Percentiles rank a stretch among this genome's conserved stretches.
Conservation (phyloP, 805 yeast genomes). For the Dipodascus geniculatus region DNA sequence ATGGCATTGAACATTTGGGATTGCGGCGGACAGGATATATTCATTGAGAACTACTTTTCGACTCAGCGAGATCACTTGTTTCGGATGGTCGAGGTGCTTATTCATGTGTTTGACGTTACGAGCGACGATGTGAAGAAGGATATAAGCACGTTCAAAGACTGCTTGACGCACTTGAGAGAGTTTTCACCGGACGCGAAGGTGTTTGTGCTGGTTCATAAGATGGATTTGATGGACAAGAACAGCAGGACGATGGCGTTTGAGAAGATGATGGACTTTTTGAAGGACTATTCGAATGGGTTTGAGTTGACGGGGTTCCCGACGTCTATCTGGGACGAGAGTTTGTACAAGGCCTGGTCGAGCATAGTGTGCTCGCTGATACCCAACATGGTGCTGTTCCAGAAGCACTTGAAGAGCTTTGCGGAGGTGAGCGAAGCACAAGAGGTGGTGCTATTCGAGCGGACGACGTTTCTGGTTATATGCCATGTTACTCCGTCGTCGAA, state of each 20-base stretch:
- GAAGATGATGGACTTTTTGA: slow-evolving; percentile 73
- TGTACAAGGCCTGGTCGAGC: slow-evolving; percentile 94
- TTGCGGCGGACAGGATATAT: slow-evolving; percentile 90
- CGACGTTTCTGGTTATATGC: slow-evolving; percentile 78
- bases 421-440: slow-evolving; percentile 73
- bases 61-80: slow-evolving; percentile 86
- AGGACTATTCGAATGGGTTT: slow-evolving; percentile 60
- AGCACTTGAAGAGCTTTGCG: slow-evolving; percentile 61
- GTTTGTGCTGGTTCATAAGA: slow-evolving; percentile 84
- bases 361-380: slow-evolving; percentile 94
- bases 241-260: slow-evolving; percentile 74
- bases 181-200: slow-evolving; percentile 86
- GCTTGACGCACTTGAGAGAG: slow-evolving; percentile 68
- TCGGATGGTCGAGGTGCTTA: slow-evolving; percentile 89
- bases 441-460: slow-evolving; percentile 81
- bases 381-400: slow-evolving; percentile 71
- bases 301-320: slow-evolving; percentile 80
- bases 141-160: slow-evolving; percentile 79
- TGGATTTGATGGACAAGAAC: slow-evolving; percentile 87
- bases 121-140: slow-evolving; percentile 85
- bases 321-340: slow-evolving; percentile 92
- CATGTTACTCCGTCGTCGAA: slow-evolving; percentile 20
- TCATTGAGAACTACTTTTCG: slow-evolving; percentile 87
- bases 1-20: slow-evolving; percentile 96
- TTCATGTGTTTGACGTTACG: slow-evolving; percentile 94